Evolutionary conservation across 768 basidiomycete species (phyloP).

Genomic region (Lepiota brunneoincarnata): DNA sequence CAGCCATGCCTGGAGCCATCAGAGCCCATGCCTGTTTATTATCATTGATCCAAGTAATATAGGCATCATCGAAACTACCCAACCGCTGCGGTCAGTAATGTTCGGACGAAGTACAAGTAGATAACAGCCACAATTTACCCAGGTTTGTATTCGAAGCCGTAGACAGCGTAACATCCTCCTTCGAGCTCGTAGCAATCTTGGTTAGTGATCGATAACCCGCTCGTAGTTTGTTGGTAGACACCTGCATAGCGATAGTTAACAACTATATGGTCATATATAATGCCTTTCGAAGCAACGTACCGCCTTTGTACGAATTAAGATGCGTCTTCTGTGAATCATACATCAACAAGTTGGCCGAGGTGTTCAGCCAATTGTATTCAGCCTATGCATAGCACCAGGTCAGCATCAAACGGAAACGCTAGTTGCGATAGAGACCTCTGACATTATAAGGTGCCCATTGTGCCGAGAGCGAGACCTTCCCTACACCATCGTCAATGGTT

Average conservation of each 20-base stretch:
- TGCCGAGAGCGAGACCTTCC: constrained; percentile 46
- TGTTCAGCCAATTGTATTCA: constrained; percentile 55
- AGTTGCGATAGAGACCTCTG: constrained; percentile 38
- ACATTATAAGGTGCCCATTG: constrained; percentile 64
- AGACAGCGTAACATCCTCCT: constrained; percentile 30
- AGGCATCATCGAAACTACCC: constrained; percentile 33
- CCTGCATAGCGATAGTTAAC: constrained; percentile 32
- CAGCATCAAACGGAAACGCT: constrained; percentile 22
- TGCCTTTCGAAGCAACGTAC: constrained; percentile 32
- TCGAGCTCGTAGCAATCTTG: constrained; percentile 60
- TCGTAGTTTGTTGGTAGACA: constrained; percentile 72
- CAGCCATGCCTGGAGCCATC: constrained; percentile 49
- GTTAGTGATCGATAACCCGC: constrained; percentile 61
- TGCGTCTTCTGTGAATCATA: constrained; percentile 39
- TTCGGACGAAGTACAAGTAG: background rate
- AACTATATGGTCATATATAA: constrained; percentile 11
- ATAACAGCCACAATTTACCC: constrained; percentile 27
- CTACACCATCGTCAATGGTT: constrained; percentile 27
- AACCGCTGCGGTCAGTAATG: background rate
- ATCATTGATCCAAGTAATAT: constrained; percentile 77
- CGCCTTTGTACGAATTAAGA: constrained; percentile 61
- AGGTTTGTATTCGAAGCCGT: constrained; percentile 52
- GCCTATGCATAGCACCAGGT: constrained; percentile 31
- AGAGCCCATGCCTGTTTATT: constrained; percentile 66
- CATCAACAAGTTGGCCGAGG: constrained; percentile 44